Conservation (phyloP, 2,329 filamentous ascomycete species). For the Fusarium compactum region DNA sequence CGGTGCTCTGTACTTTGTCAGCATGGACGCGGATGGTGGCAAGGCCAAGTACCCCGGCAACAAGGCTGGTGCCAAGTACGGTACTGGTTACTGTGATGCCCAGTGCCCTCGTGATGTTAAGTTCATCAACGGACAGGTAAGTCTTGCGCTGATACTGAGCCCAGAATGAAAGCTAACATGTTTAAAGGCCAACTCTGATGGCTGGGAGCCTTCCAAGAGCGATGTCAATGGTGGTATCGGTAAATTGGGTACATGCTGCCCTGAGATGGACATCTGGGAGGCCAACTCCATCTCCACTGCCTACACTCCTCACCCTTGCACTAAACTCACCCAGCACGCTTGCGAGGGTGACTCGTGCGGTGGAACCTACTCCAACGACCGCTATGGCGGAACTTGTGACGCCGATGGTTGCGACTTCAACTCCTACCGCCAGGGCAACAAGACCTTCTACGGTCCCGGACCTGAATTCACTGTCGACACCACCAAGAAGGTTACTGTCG, state of each 20-base stretch:
- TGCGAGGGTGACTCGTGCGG: conserved; percentile 66
- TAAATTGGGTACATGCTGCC: conserved; percentile 67
- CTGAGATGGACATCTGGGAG: conserved; percentile 75
- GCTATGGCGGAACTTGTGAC: conserved; percentile 74
- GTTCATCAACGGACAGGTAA: conserved; percentile 66
- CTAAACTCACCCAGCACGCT: conserved; percentile 59
- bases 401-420: conserved; percentile 79
- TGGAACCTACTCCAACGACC: conserved; percentile 63
- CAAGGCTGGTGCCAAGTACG: conserved; percentile 68
- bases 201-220: conserved; percentile 63
- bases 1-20: conserved; percentile 75
- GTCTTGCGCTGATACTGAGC: background rate
- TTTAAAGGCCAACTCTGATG: conserved; percentile 62
- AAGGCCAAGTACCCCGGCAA: conserved; percentile 62
- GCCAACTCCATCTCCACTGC: conserved; percentile 74
- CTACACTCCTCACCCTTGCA: conserved; percentile 75
- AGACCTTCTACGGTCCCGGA: conserved; percentile 70
- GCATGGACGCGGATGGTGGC: conserved; percentile 71
- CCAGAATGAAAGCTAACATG: conserved; percentile 46
- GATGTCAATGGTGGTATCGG: conserved; percentile 68
- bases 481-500: conserved; percentile 70
- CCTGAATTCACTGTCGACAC: conserved; percentile 69
- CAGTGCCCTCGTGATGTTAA: conserved; percentile 68
- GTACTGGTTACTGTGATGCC: conserved; percentile 67
- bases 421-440: conserved; percentile 73